A percentile compares a stretch with the other conserved stretches of the same genome.
These are phyloP conservation scores for Cinchona pubescens DNA, from an alignment of 257 asterid genomes.

Conservation along the genomic window DNA sequence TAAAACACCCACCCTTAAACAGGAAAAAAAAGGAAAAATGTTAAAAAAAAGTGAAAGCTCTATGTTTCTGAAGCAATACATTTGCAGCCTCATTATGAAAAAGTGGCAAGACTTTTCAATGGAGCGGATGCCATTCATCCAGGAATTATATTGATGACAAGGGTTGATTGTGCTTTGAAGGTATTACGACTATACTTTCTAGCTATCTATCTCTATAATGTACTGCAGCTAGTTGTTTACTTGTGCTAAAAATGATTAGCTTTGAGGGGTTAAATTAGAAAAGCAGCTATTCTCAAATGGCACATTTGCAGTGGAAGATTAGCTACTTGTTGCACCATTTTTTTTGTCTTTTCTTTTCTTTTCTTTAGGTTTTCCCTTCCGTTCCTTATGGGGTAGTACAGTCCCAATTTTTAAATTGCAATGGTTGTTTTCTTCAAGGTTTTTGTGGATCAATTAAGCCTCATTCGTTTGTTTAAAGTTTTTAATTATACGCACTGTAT, in stretches of 20 bases:
- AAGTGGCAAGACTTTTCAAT: constrained; percentile 83
- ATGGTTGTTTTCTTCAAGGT: background rate
- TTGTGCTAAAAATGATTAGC: background rate
- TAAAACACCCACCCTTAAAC: background rate
- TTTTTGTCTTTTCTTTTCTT: background rate
- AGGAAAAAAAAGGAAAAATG: background rate
- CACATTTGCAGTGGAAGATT: background rate
- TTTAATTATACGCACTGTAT: background rate
- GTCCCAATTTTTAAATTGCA: background rate
- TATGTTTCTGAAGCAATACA: constrained; percentile 23
- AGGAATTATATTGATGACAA: constrained; percentile 72
- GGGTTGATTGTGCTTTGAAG: constrained; percentile 92
- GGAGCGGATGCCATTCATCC: constrained; percentile 90
- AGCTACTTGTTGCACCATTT: background rate
- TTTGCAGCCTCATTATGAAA: constrained; percentile 91
- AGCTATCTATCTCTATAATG: too few species aligned
- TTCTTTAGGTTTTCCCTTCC: background rate
- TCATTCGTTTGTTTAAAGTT: background rate
- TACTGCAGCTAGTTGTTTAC: background rate
- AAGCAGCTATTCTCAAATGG: background rate
- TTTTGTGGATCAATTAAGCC: background rate
- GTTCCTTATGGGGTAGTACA: background rate
- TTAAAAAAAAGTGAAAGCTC: background rate
- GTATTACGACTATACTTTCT: constrained; percentile 46
- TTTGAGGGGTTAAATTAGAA: background rate